Conservation (phyloP, 1,139 yeast species). For the Taphrina deformans region DNA sequence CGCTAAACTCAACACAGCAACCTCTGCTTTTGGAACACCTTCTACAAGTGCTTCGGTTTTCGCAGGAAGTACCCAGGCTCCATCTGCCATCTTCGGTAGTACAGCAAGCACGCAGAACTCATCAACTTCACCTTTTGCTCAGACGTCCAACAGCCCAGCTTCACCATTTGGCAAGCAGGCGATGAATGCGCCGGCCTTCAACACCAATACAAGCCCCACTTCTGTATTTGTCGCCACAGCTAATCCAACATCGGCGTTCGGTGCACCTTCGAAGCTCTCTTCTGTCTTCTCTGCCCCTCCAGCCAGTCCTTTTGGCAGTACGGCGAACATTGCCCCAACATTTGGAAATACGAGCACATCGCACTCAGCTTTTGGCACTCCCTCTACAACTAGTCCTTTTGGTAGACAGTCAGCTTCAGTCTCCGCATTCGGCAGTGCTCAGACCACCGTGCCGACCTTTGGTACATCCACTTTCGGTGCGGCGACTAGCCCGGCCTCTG, state of each 20-base stretch:
- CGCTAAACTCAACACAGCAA: background rate
- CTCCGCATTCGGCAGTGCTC: background rate
- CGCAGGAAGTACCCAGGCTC: background rate
- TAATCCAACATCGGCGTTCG: background rate
- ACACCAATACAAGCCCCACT: background rate
- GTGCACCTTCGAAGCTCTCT: background rate
- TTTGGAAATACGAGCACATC: background rate
- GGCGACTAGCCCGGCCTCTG: background rate
- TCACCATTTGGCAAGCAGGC: background rate
- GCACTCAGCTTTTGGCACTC: background rate
- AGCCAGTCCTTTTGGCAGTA: background rate
- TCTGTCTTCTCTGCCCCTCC: background rate
- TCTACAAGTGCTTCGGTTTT: background rate
- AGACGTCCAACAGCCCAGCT: background rate
- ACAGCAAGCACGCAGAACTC: background rate
- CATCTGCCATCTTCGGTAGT: background rate
- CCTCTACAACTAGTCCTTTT: background rate
- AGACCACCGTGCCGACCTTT: background rate
- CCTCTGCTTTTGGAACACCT: background rate
- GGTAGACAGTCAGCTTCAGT: background rate
- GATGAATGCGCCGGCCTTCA: background rate
- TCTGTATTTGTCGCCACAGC: background rate
- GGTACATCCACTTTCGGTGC: background rate
- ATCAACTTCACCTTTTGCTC: background rate
- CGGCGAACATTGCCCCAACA: background rate